These are phyloP conservation scores for Aechmea fasciata DNA, from an alignment of 176 grass and related monocot genomes.

Conservation along the genomic window DNA sequence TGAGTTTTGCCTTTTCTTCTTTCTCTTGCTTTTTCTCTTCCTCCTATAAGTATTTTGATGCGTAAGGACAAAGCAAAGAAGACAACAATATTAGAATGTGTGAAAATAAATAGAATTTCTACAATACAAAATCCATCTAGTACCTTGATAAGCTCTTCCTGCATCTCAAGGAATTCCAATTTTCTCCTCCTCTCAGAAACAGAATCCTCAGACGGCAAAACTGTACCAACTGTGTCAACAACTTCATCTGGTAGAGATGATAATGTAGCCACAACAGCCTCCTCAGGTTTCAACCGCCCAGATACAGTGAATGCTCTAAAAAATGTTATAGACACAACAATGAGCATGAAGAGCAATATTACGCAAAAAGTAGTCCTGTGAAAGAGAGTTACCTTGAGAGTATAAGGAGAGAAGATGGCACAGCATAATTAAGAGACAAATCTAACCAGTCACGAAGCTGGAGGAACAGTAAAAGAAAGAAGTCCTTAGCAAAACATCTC, in stretches of 20 bases:
- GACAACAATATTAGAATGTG: not conserved
- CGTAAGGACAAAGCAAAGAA: not conserved
- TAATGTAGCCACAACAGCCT: constrained; percentile 95
- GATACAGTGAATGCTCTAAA: constrained; percentile 85
- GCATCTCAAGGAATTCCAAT: constrained; percentile 97
- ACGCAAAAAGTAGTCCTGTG: not conserved
- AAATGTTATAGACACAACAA: constrained; percentile 18
- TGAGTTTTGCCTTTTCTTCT: constrained; percentile 44
- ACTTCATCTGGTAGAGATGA: constrained; percentile 99
- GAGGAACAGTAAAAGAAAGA: constrained; percentile 14
- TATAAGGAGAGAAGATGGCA: constrained; percentile 96
- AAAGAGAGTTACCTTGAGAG: constrained; percentile 68
- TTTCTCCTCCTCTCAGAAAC: constrained; percentile 92
- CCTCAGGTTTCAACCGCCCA: constrained; percentile 96
- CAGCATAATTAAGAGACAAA: constrained; percentile 83
- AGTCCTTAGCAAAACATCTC: not conserved
- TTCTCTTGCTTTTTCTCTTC: constrained; percentile 76
- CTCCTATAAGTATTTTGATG: constrained; percentile 32
- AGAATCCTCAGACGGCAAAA: constrained; percentile 92
- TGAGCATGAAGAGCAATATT: constrained; percentile 15
- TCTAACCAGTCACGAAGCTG: constrained; percentile 97
- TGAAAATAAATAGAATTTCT: not conserved
- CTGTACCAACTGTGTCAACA: constrained; percentile 94
- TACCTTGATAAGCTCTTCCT: constrained; percentile 99
- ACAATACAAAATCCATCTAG: constrained; percentile 1